Evolutionary conservation across 1,284 basidiomycete genomes (phyloP), one percentile per base, ranked within the genome.

Genomic region (Cutaneotrichosporon dermatis): DNA sequence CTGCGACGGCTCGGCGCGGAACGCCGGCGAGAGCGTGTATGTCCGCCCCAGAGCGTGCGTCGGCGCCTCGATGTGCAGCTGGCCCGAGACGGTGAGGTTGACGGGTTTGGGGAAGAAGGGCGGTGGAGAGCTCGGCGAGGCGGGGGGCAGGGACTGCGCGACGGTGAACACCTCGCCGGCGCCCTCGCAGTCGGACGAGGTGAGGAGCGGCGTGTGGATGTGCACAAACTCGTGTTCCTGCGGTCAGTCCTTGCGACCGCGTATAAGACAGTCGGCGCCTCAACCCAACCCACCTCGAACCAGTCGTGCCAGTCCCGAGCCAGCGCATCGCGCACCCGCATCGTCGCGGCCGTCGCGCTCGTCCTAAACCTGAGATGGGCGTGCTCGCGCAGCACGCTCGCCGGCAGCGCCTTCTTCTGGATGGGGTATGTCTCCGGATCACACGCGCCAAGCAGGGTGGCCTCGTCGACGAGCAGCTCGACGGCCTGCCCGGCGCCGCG

Each of bases 111-210:
- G 73, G 60, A 78, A 77, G 68, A 78, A 70, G 53, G 45, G 41
- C 16, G 69, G 61, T 6, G 69, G 53, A 40, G 12, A 13, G n/a
- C 10, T 8, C 4, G 12, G 15, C 43, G 54, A 12, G 50, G 66
- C 36, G 37, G 25, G 25, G 25, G 57, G 25, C 54, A 57, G 54
- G 52, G 53, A 25, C 58, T 64, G 39, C 53, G 62, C 51, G 15
- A 97, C 81, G 11, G 84, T 83, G 75, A 99, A 99, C 1, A 90
- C 86, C 77, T 98, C 93, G 16, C 96, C 95, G 4, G 90, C 94
- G n/a, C 95, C 96, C 80, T 99, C 95, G 66, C 93, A 95, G 76
- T 99, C 96, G 64, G 86, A 92, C 7, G 86, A 85, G 0, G 95
- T 98, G 42, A 97, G 79, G 46, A 98, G 82, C 1, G 96, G 95